phyloP scores from a whole-genome alignment of 805 yeast species.

The Metschnikowia henanensis region DNA sequence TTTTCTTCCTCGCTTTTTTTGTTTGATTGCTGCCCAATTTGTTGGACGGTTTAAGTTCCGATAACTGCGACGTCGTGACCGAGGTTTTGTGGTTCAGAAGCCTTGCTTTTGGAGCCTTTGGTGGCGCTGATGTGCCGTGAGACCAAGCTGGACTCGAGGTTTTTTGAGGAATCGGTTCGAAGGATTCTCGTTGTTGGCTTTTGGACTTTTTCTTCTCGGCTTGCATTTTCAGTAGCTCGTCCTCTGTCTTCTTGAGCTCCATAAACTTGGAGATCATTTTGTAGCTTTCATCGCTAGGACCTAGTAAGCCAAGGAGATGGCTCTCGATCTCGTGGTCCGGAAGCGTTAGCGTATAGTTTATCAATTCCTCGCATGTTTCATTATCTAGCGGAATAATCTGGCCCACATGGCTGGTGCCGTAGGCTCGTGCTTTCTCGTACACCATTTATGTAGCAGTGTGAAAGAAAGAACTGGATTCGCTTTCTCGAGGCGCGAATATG shows the following conservation, averaged over 20 bases:
- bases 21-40: constrained; percentile 24
- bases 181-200: not conserved
- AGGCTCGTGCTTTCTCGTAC: constrained; percentile 25
- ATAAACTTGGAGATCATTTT: constrained; percentile 48
- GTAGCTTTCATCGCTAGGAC: constrained; percentile 54
- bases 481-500: too few species aligned
- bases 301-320: constrained; percentile 56
- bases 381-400: constrained; percentile 57
- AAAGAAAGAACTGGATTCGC: too few species aligned
- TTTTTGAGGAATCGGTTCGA: constrained; percentile 4
- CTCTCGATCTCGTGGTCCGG: constrained; percentile 48
- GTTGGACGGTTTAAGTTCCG: constrained; percentile 39
- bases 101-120: constrained; percentile 9
- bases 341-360: constrained; percentile 51
- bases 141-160: constrained; percentile 5
- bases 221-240: constrained; percentile 10
- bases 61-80: constrained; percentile 48
- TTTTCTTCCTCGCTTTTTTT: constrained; percentile 41
- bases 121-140: constrained; percentile 6
- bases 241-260: constrained; percentile 35
- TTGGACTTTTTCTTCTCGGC: constrained; percentile 4
- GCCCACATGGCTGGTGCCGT: constrained; percentile 27
- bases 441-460: constrained; percentile 9
- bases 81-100: constrained; percentile 21
- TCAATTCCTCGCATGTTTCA: constrained; percentile 54